Evolutionary conservation across 2,329 filamentous ascomycete species (phyloP).

Genomic region (Cercospora beticola): DNA sequence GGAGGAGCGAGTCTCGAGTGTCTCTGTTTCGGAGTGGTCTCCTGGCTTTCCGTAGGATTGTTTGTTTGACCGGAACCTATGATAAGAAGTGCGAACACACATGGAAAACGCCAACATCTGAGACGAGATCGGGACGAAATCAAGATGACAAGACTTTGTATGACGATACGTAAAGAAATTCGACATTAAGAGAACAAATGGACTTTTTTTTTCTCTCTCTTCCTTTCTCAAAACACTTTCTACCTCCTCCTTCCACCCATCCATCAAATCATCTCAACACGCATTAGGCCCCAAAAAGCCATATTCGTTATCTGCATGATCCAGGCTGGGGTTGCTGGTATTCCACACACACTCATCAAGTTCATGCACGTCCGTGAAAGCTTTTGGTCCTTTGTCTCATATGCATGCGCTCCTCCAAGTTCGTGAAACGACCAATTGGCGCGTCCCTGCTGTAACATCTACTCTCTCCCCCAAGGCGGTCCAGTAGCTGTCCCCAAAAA

Average conservation of each 20-base stretch:
- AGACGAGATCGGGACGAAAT: not conserved
- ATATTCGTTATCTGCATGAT: not conserved
- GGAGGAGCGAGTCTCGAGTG: not conserved
- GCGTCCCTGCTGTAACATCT: slow-evolving; percentile 1
- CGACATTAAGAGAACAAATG: slow-evolving; percentile 9
- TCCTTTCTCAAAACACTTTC: slow-evolving; percentile 1
- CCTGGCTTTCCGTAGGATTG: too few relatives aligned
- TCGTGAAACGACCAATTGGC: not conserved
- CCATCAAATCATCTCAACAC: not conserved
- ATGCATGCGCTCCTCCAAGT: slow-evolving; percentile 5
- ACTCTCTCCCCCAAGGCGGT: not conserved
- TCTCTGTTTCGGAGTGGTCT: not conserved
- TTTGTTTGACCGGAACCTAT: too few relatives aligned
- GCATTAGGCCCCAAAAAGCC: not conserved
- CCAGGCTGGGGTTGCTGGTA: not conserved
- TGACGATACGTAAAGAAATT: slow-evolving; percentile 1
- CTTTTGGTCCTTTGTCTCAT: not conserved
- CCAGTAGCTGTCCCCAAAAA: slow-evolving; percentile 1
- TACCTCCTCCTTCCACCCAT: not conserved
- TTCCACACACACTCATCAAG: slow-evolving; percentile 13
- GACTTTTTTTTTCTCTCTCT: slow-evolving; percentile 9
- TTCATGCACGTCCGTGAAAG: slow-evolving; percentile 3
- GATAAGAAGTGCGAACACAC: too few relatives aligned
- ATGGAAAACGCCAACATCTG: too few relatives aligned
- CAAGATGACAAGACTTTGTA: not conserved